phyloP scores from a whole-genome alignment of 768 basidiomycete genomes.

The Tephrocybe sp. region DNA sequence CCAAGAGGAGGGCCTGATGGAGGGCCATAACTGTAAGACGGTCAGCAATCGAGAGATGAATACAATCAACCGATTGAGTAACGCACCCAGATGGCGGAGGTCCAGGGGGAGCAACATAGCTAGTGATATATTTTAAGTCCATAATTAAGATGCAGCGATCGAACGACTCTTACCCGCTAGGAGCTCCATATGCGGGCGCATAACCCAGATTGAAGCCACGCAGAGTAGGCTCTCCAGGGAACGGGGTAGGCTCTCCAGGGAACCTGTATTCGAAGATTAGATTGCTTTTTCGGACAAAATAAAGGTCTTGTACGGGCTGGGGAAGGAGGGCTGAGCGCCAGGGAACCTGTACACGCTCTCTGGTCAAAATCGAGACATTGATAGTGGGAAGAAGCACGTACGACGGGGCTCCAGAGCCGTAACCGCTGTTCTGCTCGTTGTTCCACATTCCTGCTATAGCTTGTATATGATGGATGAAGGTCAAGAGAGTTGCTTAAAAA shows the following conservation, averaged over 20 bases:
- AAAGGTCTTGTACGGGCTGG: conserved; percentile 8
- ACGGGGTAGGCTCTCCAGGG: conserved; percentile 2
- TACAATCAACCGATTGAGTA: background rate
- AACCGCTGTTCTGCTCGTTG: conserved; percentile 12
- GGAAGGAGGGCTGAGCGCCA: conserved; percentile 17
- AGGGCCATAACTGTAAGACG: conserved; percentile 16
- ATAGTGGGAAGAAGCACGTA: conserved; percentile 1
- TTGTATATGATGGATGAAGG: background rate
- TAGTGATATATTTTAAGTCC: conserved; percentile 2
- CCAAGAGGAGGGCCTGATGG: conserved; percentile 17
- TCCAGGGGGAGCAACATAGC: conserved; percentile 31
- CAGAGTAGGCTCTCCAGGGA: conserved; percentile 15
- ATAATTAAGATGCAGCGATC: too few species aligned
- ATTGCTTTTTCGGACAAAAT: background rate
- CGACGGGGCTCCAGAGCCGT: conserved; percentile 13
- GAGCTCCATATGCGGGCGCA: conserved; percentile 32
- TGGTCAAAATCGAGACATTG: background rate
- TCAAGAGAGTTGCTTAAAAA: conserved; percentile 14
- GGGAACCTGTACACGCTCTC: conserved; percentile 12
- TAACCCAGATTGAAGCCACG: conserved; percentile 39
- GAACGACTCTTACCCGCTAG: conserved; percentile 18
- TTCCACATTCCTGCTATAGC: too few species aligned
- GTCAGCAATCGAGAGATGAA: background rate
- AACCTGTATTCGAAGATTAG: conserved; percentile 1
- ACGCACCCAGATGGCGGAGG: conserved; percentile 34